Percentiles rank a stretch among this genome's conserved stretches.
Evolutionary conservation across 1,139 yeast genomes (phyloP).

Genomic region (Scheffersomyces segobiensis): DNA sequence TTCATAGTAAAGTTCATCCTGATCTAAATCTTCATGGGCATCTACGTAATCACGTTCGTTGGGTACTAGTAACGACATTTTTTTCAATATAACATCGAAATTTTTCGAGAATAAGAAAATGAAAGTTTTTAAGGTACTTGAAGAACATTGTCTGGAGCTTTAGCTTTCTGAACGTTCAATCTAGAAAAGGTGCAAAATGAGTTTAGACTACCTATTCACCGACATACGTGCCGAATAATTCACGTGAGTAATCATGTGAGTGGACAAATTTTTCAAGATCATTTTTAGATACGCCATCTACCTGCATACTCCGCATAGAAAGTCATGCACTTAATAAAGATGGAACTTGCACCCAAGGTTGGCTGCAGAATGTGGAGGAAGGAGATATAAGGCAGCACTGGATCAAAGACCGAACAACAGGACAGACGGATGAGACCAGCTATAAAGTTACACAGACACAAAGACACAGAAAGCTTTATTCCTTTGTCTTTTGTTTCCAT

Average conservation of each 20-base stretch:
- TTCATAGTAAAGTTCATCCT: constrained; percentile 26
- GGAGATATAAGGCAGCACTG: too few species aligned
- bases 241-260: background rate
- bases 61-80: constrained; percentile 34
- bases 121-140: background rate
- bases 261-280: background rate
- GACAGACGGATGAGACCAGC: too few species aligned
- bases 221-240: background rate
- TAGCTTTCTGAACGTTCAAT: background rate
- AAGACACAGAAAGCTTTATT: background rate
- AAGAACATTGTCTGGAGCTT: background rate
- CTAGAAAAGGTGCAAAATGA: background rate
- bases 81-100: background rate
- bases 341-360: background rate
- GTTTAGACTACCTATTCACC: background rate
- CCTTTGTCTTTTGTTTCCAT: background rate
- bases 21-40: constrained; percentile 37
- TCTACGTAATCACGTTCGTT: constrained; percentile 32
- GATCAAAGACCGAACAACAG: too few species aligned
- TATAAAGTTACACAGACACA: too few species aligned
- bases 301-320: background rate
- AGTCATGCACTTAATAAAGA: background rate
- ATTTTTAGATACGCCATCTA: background rate
- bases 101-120: too few species aligned
- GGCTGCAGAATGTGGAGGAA: background rate